Evolutionary conservation across 371 early-diverging fungal species (phyloP).

Genomic region (Rhizopus arrhizus): DNA sequence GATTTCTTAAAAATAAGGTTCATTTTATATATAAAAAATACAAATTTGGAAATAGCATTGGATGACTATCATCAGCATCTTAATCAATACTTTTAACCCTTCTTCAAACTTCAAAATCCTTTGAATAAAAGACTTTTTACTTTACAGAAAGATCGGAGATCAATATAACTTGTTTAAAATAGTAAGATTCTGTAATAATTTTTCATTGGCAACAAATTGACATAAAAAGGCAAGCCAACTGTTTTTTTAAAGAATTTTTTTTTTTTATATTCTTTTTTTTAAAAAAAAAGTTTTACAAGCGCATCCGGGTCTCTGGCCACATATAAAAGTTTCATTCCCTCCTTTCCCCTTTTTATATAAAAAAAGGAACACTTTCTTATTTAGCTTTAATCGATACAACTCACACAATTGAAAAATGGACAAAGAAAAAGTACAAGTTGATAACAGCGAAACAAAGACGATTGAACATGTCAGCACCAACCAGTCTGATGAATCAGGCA

Average conservation of each 20-base stretch:
- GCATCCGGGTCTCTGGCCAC: conserved; percentile 56
- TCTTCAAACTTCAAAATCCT: too few species aligned
- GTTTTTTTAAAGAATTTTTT: neutral
- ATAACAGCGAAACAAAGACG: conserved; percentile 19
- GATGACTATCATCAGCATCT: too few species aligned
- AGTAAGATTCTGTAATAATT: neutral
- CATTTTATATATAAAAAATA: too few species aligned
- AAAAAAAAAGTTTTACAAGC: neutral
- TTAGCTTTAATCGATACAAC: neutral
- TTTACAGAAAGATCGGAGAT: neutral
- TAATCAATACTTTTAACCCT: too few species aligned
- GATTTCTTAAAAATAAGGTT: neutral
- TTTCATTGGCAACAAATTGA: neutral
- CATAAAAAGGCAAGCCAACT: neutral
- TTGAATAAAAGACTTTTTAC: neutral
- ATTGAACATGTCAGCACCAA: conserved; percentile 30
- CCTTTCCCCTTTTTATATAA: neutral
- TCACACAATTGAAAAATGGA: conserved; percentile 5
- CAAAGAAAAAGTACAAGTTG: conserved; percentile 24
- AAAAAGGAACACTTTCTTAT: neutral
- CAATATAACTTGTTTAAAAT: neutral
- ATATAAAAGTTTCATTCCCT: conserved; percentile 13
- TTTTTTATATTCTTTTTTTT: neutral
- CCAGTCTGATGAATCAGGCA: conserved; percentile 10
- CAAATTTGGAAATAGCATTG: too few species aligned